phyloP scores from a whole-genome alignment of 768 basidiomycete genomes.

The Tremella yokohamensis region DNA sequence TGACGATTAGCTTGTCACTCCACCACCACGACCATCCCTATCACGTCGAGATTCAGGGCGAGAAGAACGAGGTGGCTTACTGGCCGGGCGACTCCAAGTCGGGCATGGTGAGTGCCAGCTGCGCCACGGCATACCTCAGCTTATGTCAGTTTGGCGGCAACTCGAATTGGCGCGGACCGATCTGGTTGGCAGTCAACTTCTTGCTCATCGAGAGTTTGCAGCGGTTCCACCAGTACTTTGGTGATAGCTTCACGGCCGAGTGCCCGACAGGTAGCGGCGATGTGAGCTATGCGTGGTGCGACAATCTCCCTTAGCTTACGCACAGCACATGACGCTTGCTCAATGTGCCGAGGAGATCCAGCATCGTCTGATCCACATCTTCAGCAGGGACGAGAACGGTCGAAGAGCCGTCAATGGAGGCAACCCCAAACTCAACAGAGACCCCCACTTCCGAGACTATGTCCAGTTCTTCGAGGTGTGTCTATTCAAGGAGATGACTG shows the following conservation, averaged over 20 bases:
- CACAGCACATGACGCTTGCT: conserved; percentile 79
- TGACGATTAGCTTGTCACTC: conserved; percentile 67
- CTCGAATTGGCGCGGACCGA: conserved; percentile 92
- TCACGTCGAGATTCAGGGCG: conserved; percentile 89
- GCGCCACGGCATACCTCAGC: not conserved
- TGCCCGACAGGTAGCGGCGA: conserved; percentile 97
- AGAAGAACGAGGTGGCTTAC: conserved; percentile 86
- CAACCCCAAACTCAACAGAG: conserved; percentile 75
- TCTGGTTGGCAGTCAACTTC: conserved; percentile 92
- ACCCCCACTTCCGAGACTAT: conserved; percentile 95
- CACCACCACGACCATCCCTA: conserved; percentile 86
- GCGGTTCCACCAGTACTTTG: conserved; percentile 91
- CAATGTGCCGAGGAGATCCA: conserved; percentile 96
- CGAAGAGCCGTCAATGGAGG: conserved; percentile 88
- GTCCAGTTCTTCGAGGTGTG: conserved; percentile 80
- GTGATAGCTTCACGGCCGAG: conserved; percentile 83
- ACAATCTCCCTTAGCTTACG: no score
- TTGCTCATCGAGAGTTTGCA: conserved; percentile 89
- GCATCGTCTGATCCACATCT: conserved; percentile 98
- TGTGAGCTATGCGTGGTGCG: no score
- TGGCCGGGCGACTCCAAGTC: conserved; percentile 98
- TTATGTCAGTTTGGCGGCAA: conserved; percentile 56
- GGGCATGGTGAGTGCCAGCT: conserved; percentile 63
- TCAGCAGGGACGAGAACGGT: conserved; percentile 84
- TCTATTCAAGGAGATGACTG: not conserved